Evolutionary conservation across 2,329 filamentous ascomycete genomes (phyloP), one percentile per base, ranked within the genome.

Genomic region (Macrophomina phaseolina): DNA sequence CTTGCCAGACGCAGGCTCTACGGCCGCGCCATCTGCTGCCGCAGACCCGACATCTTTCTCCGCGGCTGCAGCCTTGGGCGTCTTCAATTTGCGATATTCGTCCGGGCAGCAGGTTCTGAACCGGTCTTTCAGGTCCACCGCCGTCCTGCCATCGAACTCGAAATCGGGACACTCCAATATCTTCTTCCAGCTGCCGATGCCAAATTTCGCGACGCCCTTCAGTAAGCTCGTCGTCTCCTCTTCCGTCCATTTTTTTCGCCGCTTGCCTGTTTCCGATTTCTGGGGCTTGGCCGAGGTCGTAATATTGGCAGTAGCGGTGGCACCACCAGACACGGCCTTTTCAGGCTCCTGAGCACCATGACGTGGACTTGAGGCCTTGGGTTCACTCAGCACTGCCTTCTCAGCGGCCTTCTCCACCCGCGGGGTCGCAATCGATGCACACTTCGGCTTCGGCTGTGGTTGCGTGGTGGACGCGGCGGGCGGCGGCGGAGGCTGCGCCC

Each of bases 131-230:
- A 90, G 74, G 70, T 90, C 88, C 30, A 87, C 83, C 9, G 87
- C 83, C n/a, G 83, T 88, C 34, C 88, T 81, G 11, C 83, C 80
- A 68, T 86, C 81, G 72, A 90, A 90, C 3, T 77, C 78, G 67
- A 86, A 85, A 40, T 87, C 85, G 16, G 83, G 75, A 69, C 86
- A 84, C 3, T 85, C 80, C 32, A 89, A 73, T 18, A 90, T 89
- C 69, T 84, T 84, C 66, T 87, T 89, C 88, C 88, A 90, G 69
- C 83, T 88, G 3, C 88, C 88, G 68, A 89, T 86, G 1, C 87
- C 88, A 71, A 86, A 88, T 68, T 82, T 84, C 45, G 84, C 81
- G 8, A 89, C 87, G 0, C 88, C 88, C 66, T 82, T 79, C 12
- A 89, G 77, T 32, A 90, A 74, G 69, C 85, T 81, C 34, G 80